Conservation (phyloP, 805 yeast genomes). For the Zygosaccharomyces gambellarensis region DNA sequence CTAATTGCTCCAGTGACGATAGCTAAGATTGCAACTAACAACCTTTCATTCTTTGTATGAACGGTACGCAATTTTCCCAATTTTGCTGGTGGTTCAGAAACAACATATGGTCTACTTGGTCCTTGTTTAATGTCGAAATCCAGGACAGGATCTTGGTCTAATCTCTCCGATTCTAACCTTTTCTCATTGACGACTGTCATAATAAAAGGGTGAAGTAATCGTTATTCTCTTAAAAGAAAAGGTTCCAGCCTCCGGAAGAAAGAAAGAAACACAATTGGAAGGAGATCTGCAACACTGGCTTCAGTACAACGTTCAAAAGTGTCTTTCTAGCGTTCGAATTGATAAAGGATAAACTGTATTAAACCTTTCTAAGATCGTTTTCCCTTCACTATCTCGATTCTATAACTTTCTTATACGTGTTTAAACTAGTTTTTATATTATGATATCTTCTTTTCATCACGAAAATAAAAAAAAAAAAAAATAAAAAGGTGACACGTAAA, state of each 20-base stretch:
- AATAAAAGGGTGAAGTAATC: neutral
- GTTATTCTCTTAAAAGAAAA: neutral
- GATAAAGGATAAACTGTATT: neutral
- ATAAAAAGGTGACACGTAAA: slow-evolving; percentile 3
- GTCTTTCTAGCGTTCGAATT: neutral
- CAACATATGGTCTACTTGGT: slow-evolving; percentile 47
- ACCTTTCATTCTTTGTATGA: slow-evolving; percentile 37
- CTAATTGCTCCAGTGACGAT: slow-evolving; percentile 55
- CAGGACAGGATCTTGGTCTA: slow-evolving; percentile 32
- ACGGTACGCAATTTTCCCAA: slow-evolving; percentile 40
- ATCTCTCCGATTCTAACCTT: slow-evolving; percentile 1
- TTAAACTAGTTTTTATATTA: neutral
- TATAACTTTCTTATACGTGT: neutral
- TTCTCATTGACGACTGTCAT: slow-evolving; percentile 3
- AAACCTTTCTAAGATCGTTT: neutral
- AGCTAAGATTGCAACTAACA: slow-evolving; percentile 42
- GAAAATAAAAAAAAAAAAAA: neutral
- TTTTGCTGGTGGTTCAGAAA: slow-evolving; percentile 45
- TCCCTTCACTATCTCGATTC: too few species aligned
- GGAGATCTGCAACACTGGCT: neutral
- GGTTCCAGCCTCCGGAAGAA: neutral
- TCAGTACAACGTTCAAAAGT: neutral
- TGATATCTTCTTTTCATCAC: slow-evolving; percentile 1
- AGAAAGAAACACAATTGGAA: neutral
- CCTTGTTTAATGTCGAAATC: slow-evolving; percentile 50